These are phyloP conservation scores for Chlamydomonas sphaeroides DNA, from an alignment of 139 green algal genomes.

Conservation along the genomic window DNA sequence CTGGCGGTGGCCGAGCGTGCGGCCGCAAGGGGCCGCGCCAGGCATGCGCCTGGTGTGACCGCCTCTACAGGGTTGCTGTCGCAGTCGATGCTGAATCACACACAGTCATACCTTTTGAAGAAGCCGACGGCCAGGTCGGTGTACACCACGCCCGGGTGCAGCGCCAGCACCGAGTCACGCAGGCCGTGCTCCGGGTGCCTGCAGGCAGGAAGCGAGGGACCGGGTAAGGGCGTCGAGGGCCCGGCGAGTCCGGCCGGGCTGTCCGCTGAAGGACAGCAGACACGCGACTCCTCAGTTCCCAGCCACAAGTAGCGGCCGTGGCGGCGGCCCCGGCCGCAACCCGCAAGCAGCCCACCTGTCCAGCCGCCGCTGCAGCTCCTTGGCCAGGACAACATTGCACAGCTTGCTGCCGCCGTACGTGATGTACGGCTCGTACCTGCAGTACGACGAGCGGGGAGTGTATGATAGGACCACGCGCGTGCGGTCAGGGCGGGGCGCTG, in stretches of 20 bases:
- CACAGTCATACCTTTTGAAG: conserved; percentile 50
- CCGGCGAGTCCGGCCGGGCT: background rate
- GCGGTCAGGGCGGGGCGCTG: no score
- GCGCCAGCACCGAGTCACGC: conserved; percentile 49
- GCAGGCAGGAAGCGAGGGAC: background rate
- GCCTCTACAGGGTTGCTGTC: no score
- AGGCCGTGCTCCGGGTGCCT: conserved; percentile 18
- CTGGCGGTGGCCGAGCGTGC: no score
- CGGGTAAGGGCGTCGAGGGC: background rate
- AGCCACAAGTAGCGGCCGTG: no score
- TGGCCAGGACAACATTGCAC: conserved; percentile 56
- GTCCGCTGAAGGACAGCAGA: no score
- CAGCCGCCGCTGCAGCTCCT: conserved; percentile 66
- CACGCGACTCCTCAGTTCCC: no score
- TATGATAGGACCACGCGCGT: no score
- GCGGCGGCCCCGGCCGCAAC: no score
- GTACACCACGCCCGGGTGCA: conserved; percentile 72
- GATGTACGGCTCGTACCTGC: conserved; percentile 55
- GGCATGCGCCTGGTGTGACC: no score
- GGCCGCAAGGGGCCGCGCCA: no score
- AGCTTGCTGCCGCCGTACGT: conserved; percentile 72
- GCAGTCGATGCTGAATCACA: no score
- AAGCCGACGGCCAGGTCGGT: conserved; percentile 66
- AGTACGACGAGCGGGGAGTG: background rate
- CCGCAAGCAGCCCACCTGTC: conserved; percentile 36